Conservation (phyloP, 2,329 filamentous ascomycete species). For the Lasiodiplodia sp. region DNA sequence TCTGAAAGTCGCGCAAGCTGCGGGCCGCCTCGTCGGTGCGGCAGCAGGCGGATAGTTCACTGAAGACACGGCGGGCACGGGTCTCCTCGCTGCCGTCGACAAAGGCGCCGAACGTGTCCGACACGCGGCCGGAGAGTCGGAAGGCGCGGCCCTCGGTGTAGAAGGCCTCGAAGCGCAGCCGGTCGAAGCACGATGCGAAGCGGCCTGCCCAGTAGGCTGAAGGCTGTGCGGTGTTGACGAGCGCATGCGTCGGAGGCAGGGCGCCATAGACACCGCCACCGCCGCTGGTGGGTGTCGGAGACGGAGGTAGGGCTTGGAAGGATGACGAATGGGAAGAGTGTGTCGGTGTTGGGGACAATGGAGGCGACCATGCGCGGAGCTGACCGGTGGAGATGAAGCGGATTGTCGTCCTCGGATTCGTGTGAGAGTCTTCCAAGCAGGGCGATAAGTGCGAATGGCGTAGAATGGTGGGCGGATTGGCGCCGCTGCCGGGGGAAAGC, state of each 20-base stretch:
- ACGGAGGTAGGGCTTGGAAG: background rate
- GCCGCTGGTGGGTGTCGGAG: background rate
- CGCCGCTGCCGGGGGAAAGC: background rate
- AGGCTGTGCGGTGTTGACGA: conserved; percentile 43
- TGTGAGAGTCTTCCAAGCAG: background rate
- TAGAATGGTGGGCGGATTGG: conserved; percentile 11
- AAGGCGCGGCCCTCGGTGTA: conserved; percentile 65
- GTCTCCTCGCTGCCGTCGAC: conserved; percentile 57
- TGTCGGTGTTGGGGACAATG: background rate
- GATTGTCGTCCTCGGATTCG: background rate
- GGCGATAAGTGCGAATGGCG: conserved; percentile 16
- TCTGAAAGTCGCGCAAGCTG: conserved; percentile 39
- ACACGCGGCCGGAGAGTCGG: conserved; percentile 59
- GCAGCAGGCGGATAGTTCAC: conserved; percentile 45
- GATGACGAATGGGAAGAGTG: background rate
- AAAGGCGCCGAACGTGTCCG: conserved; percentile 42
- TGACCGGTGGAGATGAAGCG: background rate
- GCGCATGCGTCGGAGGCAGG: conserved; percentile 32
- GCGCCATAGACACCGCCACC: background rate
- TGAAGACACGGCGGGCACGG: conserved; percentile 47
- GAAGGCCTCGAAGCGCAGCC: conserved; percentile 55
- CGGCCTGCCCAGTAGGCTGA: conserved; percentile 69
- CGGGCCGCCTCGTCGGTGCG: conserved; percentile 43
- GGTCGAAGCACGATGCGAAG: conserved; percentile 65
- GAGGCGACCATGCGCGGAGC: background rate